Percentiles rank a stretch among this genome's conserved stretches.
Evolutionary conservation across 345 rosid species (phyloP).

Genomic region (Rhodomyrtus tomentosa): DNA sequence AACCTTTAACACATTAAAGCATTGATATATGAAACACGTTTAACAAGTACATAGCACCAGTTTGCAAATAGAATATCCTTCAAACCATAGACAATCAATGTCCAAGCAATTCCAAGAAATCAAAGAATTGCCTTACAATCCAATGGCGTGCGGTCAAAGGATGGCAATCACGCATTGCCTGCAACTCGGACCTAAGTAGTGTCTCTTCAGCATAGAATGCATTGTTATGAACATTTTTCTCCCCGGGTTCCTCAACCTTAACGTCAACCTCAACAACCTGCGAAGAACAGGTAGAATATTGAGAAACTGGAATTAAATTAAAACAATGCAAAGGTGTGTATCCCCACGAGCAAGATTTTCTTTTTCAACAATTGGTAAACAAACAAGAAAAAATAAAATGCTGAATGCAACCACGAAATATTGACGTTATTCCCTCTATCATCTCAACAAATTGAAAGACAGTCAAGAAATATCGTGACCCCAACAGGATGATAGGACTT

Average conservation of each 20-base stretch:
- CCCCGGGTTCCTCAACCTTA: slow-evolving; percentile 71
- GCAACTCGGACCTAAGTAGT: slow-evolving; percentile 54
- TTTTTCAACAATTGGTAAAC: background rate
- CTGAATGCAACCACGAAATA: background rate
- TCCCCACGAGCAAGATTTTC: background rate
- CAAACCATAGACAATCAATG: background rate
- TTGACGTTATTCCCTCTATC: background rate
- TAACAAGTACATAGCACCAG: background rate
- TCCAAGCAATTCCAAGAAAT: background rate
- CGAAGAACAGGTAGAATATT: background rate
- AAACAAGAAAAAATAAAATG: background rate
- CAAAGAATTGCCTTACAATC: slow-evolving; percentile 49
- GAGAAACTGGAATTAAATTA: background rate
- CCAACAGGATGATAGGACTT: background rate
- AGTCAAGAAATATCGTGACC: background rate
- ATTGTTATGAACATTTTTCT: slow-evolving; percentile 69
- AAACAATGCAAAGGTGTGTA: background rate
- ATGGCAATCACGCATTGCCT: slow-evolving; percentile 81
- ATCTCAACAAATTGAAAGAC: background rate
- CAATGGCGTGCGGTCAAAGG: slow-evolving; percentile 79
- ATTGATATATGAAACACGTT: background rate
- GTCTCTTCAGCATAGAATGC: slow-evolving; percentile 87
- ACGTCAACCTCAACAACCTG: slow-evolving; percentile 84
- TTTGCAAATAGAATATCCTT: background rate
- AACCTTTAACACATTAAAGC: background rate